Evolutionary conservation across 495 filamentous ascomycete species (phyloP).

Genomic region (Daldinia concentrica): DNA sequence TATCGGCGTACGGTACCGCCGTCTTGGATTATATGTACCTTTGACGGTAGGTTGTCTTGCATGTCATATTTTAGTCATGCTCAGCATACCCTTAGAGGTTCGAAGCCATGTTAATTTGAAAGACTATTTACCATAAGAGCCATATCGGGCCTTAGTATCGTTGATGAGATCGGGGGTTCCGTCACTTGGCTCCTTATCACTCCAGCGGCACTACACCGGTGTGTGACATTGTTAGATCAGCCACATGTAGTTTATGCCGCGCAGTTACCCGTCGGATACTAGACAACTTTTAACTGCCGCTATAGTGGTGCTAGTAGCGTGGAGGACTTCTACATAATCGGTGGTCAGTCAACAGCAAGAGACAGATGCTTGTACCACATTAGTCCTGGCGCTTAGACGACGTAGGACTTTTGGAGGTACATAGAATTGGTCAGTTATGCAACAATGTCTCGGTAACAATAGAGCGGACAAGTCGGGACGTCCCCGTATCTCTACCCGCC

Average conservation of each 20-base stretch:
- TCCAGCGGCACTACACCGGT: background rate
- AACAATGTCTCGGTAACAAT: slow-evolving; percentile 11
- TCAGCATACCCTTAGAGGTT: background rate
- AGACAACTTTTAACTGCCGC: slow-evolving; percentile 9
- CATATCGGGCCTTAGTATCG: background rate
- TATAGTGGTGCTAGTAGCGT: slow-evolving; percentile 8
- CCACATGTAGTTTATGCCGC: slow-evolving; percentile 3
- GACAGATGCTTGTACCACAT: slow-evolving; percentile 8
- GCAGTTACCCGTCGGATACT: slow-evolving; percentile 8
- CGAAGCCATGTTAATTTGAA: slow-evolving; percentile 12
- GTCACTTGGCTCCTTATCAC: background rate
- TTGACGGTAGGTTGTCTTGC: slow-evolving; percentile 23
- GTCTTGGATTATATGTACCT: slow-evolving; percentile 3
- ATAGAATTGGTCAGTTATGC: background rate
- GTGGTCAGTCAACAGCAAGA: slow-evolving; percentile 6
- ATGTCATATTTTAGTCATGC: slow-evolving; percentile 37
- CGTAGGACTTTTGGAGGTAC: background rate
- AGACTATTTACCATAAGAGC: background rate
- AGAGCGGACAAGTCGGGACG: slow-evolving; percentile 31
- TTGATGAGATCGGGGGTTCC: slow-evolving; percentile 6
- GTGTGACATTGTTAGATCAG: background rate
- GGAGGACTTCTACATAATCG: slow-evolving; percentile 5
- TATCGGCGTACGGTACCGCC: slow-evolving; percentile 18
- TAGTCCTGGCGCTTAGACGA: background rate
- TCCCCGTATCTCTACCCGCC: slow-evolving; percentile 12